Base-by-base conservation (phyloP, 345 rosid species). In the Bretschneidera sinensis region DNA sequence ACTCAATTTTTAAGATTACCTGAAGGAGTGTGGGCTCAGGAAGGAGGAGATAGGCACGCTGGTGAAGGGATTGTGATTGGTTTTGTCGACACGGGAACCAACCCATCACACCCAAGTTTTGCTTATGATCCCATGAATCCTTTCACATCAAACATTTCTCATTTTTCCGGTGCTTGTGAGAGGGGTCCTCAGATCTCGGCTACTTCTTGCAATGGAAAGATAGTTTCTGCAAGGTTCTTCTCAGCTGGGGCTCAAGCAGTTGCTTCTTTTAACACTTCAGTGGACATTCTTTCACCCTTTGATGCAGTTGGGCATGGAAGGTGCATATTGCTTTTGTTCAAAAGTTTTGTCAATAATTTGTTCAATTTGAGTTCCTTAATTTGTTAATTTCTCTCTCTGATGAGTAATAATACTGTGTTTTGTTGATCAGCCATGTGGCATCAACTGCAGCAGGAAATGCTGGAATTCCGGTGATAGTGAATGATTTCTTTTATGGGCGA, bases 221-320 rank as follows among this genome's bases (percentile, higher is more conserved):
- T 87, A 25, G 72, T 74, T 28, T 85, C 94, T 5, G 97, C 97
- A 10, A 78, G 79, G 77, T 87, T 75, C 74, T 85, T 92, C 75
- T 76, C 92, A 0, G 91, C 88, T 19, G 98, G 91, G 47, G 98
- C 97, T 77, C 74, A 64, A 63, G 82, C 91, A 4, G 67, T 76
- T 9, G 64, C 76, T 55, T 20, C 73, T 69, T 83, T 92, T 9
- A 80, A 83, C 52, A 24, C 80, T 53, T 81, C 85, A 2, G 74
- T 87, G n/a, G 96, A 87, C 70, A 75, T 89, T 17, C 83, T 87
- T 25, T 92, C 98, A 19, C 98, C 97, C 4, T 78, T 61, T 39
- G 98, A 89, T 56, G 86, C 82, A 3, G 82, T 69, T 49, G 98
- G 96, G 21, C 98, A 87, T 62, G 98, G 97, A 66, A 92, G 91